Evolutionary conservation across 192 early-diverging fungal species (phyloP), one percentile per base, ranked within the genome.

Genomic region (Backusella macrospora): DNA sequence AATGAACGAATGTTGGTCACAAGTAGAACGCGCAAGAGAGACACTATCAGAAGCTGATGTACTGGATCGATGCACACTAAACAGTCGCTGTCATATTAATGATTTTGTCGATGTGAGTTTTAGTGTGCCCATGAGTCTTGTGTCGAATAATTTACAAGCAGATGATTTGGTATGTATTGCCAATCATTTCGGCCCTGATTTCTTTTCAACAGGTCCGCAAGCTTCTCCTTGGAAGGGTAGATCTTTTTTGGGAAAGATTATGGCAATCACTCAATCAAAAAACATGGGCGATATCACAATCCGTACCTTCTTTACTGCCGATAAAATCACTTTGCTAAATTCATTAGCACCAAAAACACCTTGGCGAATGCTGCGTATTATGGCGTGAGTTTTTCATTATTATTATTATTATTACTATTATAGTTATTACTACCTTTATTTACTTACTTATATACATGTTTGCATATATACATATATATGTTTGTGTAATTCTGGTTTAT

Each of bases 1-100:
- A 43, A 72, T 95, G 42, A 81, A 95, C 4, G 97, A 99, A 77
- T 85, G 88, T 68, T 96, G 95, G 96, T 82, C 91, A 65, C 92
- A 95, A 75, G 80, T 98, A 40, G 79, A 90, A 73, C 87, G 90
- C 8, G 80, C 90, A 10, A 88, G 88, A 59, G 93, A 95, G 67
- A 88, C 93, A 65, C 69, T 84, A 12, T 79, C 74, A 38, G 81
- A 83, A 29, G 79, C 80, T 2, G 85, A 91, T 43, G 76, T 82
- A 0, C 75, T 86, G n/a, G 78, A 77, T 52, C 55, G 71, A 12
- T 78, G 77, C 4, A 67, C 75, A 6, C 77, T 90, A 1, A 76
- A 82, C 34, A 83, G 85, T 37, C 86, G 90, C 12, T 82, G 87
- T 42, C 84, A 87, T 45, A 83, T 94, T 21, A 90, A 96, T 68